A percentile compares a stretch with the other conserved stretches of the same genome.
phyloP scores from a whole-genome alignment of 2,329 filamentous ascomycete genomes.

The Triangularia setosa region DNA sequence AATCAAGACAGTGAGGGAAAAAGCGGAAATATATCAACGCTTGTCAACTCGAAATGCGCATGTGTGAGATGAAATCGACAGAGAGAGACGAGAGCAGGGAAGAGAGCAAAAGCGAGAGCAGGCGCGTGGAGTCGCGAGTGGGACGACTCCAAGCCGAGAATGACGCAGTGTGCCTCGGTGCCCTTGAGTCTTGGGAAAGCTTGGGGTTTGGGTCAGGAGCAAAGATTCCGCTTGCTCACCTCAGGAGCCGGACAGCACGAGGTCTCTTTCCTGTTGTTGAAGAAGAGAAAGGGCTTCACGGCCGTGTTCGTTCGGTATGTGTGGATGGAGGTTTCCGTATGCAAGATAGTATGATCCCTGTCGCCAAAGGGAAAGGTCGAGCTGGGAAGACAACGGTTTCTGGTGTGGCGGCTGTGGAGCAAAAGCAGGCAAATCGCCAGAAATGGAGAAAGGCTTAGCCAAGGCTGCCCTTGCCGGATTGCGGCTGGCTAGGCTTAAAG shows the following conservation, averaged over 20 bases:
- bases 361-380: not conserved
- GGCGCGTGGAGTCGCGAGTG: slow-evolving; percentile 3
- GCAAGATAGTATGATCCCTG: not conserved
- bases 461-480: not conserved
- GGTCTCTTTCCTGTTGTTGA: not conserved
- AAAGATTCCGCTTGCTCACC: slow-evolving; percentile 23
- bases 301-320: not conserved
- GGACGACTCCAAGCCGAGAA: slow-evolving; percentile 11
- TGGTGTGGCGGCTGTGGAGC: not conserved
- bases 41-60: not conserved
- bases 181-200: not conserved
- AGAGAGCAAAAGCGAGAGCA: not conserved
- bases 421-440: not conserved
- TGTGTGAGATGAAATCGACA: not conserved
- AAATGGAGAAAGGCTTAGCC: not conserved
- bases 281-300: not conserved
- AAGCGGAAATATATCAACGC: not conserved
- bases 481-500: not conserved
- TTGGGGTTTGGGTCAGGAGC: slow-evolving; percentile 11
- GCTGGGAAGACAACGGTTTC: not conserved
- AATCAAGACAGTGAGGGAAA: not conserved
- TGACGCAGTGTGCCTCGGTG: slow-evolving; percentile 15
- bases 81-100: not conserved
- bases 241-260: slow-evolving; percentile 8
- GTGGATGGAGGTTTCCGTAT: not conserved